A percentile compares a stretch with the other conserved stretches of the same genome.
Evolutionary conservation across 1,139 yeast genomes (phyloP).

Genomic region (Yamadazyma taylorii): DNA sequence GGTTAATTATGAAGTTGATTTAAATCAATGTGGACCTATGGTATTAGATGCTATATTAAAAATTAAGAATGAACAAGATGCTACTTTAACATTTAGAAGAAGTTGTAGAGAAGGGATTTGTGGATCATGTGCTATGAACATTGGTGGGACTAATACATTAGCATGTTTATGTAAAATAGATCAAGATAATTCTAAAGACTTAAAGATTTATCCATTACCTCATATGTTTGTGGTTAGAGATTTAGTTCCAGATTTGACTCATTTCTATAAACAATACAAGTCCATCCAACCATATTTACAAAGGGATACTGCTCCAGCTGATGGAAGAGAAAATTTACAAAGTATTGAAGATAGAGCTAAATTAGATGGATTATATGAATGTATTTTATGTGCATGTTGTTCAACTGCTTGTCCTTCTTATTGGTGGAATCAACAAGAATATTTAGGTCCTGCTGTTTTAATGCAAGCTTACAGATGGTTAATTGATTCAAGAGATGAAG

Average conservation of each 20-base stretch:
- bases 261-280: slow-evolving; percentile 97
- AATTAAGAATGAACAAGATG: slow-evolving; percentile 94
- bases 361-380: slow-evolving; percentile 95
- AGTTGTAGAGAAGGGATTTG: slow-evolving; percentile 99
- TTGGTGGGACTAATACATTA: slow-evolving; percentile 94
- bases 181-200: slow-evolving; percentile 67
- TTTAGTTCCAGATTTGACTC: slow-evolving; percentile 95
- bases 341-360: slow-evolving; percentile 92
- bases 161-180: slow-evolving; percentile 97
- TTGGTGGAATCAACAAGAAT: slow-evolving; percentile 99
- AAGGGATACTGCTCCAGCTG: slow-evolving; percentile 75
- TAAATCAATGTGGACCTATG: slow-evolving; percentile 97
- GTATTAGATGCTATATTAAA: slow-evolving; percentile 91
- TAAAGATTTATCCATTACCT: slow-evolving; percentile 94
- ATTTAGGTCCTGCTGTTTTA: slow-evolving; percentile 96
- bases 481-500: slow-evolving; percentile 95
- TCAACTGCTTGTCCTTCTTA: slow-evolving; percentile 98
- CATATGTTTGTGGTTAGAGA: slow-evolving; percentile 98
- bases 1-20: slow-evolving; percentile 80
- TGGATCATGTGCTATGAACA: slow-evolving; percentile 99
- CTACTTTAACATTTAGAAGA: slow-evolving; percentile 94
- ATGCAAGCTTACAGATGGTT: slow-evolving; percentile 99
- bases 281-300: slow-evolving; percentile 96
- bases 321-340: slow-evolving; percentile 93
- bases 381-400: slow-evolving; percentile 98